These are phyloP conservation scores for Scheffersomyces coipomensis DNA, from an alignment of 805 yeast genomes.

Conservation along the genomic window DNA sequence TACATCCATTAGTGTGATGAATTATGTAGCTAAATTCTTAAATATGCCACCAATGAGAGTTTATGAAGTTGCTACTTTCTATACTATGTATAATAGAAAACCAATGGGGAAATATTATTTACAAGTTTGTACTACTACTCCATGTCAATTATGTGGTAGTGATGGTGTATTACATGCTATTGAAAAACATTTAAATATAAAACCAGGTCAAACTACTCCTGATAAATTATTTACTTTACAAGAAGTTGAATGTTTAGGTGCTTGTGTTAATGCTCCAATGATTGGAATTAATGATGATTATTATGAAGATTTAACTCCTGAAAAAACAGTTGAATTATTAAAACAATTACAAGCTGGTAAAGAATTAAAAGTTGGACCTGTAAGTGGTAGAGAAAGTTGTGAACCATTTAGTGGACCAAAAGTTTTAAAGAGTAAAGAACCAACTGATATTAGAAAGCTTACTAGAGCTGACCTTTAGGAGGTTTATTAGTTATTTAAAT, in stretches of 20 bases:
- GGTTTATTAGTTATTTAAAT: no score
- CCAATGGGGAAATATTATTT: constrained; percentile 85
- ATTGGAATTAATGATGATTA: constrained; percentile 80
- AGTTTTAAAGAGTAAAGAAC: constrained; percentile 57
- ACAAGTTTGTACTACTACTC: constrained; percentile 88
- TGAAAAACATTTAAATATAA: constrained; percentile 54
- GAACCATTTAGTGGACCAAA: constrained; percentile 76
- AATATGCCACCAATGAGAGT: constrained; percentile 95
- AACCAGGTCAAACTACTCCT: constrained; percentile 75
- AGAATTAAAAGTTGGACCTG: constrained; percentile 66
- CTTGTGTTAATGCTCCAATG: constrained; percentile 91
- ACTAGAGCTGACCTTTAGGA: constrained; percentile 72
- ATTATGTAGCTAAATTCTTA: constrained; percentile 78
- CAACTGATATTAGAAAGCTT: constrained; percentile 65
- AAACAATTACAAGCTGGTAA: constrained; percentile 64
- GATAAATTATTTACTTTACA: constrained; percentile 78
- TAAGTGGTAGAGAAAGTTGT: constrained; percentile 64
- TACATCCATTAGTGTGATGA: constrained; percentile 85
- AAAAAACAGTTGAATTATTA: constrained; percentile 58
- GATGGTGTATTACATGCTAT: constrained; percentile 77
- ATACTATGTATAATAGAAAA: constrained; percentile 84
- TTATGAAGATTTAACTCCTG: constrained; percentile 77
- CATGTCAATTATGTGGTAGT: constrained; percentile 82
- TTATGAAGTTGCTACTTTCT: constrained; percentile 88
- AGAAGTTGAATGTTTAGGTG: constrained; percentile 90